phyloP scores from a whole-genome alignment of 2,329 filamentous ascomycete species.

The Hirsutella minnesotensis region DNA sequence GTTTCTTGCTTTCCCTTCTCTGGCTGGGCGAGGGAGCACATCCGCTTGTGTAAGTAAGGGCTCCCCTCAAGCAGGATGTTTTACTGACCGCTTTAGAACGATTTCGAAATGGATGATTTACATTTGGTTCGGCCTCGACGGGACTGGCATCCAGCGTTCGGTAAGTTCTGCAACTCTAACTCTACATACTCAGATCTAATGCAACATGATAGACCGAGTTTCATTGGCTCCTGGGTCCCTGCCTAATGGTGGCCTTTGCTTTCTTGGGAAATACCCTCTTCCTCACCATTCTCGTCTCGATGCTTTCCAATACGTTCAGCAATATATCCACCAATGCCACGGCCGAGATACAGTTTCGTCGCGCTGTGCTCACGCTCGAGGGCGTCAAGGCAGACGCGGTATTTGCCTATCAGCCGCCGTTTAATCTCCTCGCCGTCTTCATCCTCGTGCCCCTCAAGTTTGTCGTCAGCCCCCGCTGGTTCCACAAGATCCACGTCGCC shows the following conservation, averaged over 20 bases:
- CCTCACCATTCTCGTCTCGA: slow-evolving; percentile 79
- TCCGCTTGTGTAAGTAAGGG: slow-evolving; percentile 36
- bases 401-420: slow-evolving; percentile 72
- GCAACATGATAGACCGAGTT: slow-evolving; percentile 45
- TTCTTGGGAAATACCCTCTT: slow-evolving; percentile 82
- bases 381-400: slow-evolving; percentile 77
- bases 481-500: slow-evolving; percentile 80
- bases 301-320: slow-evolving; percentile 74
- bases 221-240: slow-evolving; percentile 67
- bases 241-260: slow-evolving; percentile 72
- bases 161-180: slow-evolving; percentile 17
- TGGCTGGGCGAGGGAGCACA: slow-evolving; percentile 62
- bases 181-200: neutral
- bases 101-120: slow-evolving; percentile 88
- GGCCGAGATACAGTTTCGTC: slow-evolving; percentile 74
- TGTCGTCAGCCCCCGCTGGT: slow-evolving; percentile 69
- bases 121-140: slow-evolving; percentile 85
- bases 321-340: slow-evolving; percentile 66
- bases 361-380: slow-evolving; percentile 71
- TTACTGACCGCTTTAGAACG: slow-evolving; percentile 28
- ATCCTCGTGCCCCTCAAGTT: slow-evolving; percentile 68
- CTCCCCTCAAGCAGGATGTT: neutral
- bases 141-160: slow-evolving; percentile 47
- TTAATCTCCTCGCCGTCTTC: slow-evolving; percentile 69
- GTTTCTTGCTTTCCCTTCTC: slow-evolving; percentile 66